Evolutionary conservation across 805 yeast species (phyloP).

Genomic region (Yamadazyma endophytica): DNA sequence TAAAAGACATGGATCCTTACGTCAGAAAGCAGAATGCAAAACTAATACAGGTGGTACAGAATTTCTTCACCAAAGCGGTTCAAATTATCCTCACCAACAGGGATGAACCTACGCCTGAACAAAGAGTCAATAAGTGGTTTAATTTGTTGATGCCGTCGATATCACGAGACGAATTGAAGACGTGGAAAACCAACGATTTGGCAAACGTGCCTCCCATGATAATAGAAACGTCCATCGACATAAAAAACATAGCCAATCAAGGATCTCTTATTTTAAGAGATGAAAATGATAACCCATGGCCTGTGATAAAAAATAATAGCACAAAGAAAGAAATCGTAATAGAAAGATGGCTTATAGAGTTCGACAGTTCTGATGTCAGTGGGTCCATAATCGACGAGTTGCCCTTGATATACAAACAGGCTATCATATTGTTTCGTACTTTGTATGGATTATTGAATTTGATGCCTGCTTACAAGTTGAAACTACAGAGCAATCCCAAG

Average conservation of each 20-base stretch:
- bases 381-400: conserved; percentile 46
- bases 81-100: conserved; percentile 49
- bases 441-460: conserved; percentile 62
- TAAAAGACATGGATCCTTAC: conserved; percentile 13
- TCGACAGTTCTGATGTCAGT: conserved; percentile 48
- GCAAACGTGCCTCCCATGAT: conserved; percentile 71
- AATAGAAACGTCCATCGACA: conserved; percentile 75
- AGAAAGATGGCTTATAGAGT: conserved; percentile 90
- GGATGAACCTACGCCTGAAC: conserved; percentile 11
- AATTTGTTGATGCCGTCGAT: conserved; percentile 45
- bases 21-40: conserved; percentile 27
- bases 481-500: conserved; percentile 20
- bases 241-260: conserved; percentile 50
- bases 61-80: conserved; percentile 63
- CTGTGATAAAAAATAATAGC: conserved; percentile 52
- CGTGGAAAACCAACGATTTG: conserved; percentile 54
- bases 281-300: conserved; percentile 48
- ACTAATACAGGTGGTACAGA: conserved; percentile 45
- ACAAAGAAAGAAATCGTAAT: conserved; percentile 81
- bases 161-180: conserved; percentile 52
- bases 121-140: conserved; percentile 57
- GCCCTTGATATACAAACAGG: conserved; percentile 67
- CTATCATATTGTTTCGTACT: conserved; percentile 69
- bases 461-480: conserved; percentile 67
- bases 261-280: conserved; percentile 61